Base-by-base conservation (phyloP, 345 rosid genomes). In the Linum trigynum region DNA sequence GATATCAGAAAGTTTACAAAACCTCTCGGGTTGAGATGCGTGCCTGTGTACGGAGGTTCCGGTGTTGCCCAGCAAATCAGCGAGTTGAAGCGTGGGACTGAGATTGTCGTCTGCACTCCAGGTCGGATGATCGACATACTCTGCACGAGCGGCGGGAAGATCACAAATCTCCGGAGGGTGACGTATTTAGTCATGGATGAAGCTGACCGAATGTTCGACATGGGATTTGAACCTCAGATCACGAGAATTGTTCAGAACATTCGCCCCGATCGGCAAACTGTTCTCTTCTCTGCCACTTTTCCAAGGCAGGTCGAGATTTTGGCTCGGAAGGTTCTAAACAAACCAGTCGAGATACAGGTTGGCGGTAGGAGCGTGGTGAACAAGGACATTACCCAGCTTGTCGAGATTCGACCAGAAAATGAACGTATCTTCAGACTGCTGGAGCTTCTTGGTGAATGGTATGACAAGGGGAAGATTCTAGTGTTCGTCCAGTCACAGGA, bases 21-120 rank as follows among this genome's bases (percentile, higher is more conserved):
- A 85, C 75, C 71, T 39, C 59, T 85, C 81, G 94, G 91, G 66
- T 65, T 90, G 64, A 74, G 94, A 74, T 90, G 98, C 72, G 97
- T 87, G 57, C 96, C 97, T 64, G 94, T 92, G 5, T 88, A 88
- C 74, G 99, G 97, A 72, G 99, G 99, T 63, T 90, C 96, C 69
- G 99, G 99, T 66, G 97, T 94, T 81, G 97, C 97, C 61, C 97
- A 94, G 65, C 99, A 94, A 77, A 94, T 94, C 71, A 86, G 99
- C 73, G 99, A 90, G 65, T 72, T 94, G 56, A 90, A 94, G 73
- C 77, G 92, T 73, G 99, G 96, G 62, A 86, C 99, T 68, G 97
- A 94, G 76, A 86, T 94, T 75, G 97, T 92, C 70, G 99, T 94
- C 61, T 94, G 99, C 67, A 88, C 99, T 57, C 99, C 97, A 9